Percentiles rank a stretch among this genome's conserved stretches.
These are phyloP conservation scores for Phytophthora crassamura DNA, from an alignment of 352 stramenopile species.

Conservation along the genomic window DNA sequence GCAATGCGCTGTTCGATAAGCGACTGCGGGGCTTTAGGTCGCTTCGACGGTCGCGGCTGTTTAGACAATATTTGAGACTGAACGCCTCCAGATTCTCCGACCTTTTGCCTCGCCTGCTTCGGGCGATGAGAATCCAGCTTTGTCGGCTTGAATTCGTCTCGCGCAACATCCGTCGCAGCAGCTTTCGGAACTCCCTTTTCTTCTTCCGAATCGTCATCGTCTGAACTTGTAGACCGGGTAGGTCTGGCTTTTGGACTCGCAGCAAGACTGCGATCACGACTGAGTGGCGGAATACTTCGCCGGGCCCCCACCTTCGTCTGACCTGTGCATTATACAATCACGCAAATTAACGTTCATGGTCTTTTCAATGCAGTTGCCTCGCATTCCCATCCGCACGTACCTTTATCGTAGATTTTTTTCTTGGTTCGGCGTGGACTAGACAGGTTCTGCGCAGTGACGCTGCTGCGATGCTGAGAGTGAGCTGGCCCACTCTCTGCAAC, in stretches of 20 bases:
- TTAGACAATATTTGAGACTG: neutral
- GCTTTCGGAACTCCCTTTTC: conserved; percentile 21
- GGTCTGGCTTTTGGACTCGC: conserved; percentile 9
- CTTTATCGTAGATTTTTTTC: conserved; percentile 6
- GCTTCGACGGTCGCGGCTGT: conserved; percentile 1
- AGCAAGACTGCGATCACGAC: conserved; percentile 9
- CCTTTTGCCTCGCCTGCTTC: neutral
- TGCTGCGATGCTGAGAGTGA: too few relatives aligned
- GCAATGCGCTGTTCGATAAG: conserved; percentile 25
- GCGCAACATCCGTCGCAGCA: neutral
- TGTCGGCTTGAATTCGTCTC: neutral
- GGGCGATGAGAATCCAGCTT: neutral
- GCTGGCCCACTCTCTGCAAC: neutral
- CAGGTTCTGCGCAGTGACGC: too few relatives aligned
- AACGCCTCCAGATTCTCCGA: neutral
- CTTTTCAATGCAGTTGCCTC: neutral
- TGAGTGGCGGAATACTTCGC: conserved; percentile 15
- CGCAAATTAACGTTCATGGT: neutral
- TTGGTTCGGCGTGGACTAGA: conserved; percentile 1
- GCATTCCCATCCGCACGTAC: conserved; percentile 1
- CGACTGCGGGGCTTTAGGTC: neutral
- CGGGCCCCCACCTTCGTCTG: conserved; percentile 12
- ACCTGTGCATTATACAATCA: conserved; percentile 2
- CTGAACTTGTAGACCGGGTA: neutral
- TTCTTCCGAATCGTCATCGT: conserved; percentile 25